Evolutionary conservation across 2,329 filamentous ascomycete genomes (phyloP).

Genomic region (Ceratocystis smalleyi): DNA sequence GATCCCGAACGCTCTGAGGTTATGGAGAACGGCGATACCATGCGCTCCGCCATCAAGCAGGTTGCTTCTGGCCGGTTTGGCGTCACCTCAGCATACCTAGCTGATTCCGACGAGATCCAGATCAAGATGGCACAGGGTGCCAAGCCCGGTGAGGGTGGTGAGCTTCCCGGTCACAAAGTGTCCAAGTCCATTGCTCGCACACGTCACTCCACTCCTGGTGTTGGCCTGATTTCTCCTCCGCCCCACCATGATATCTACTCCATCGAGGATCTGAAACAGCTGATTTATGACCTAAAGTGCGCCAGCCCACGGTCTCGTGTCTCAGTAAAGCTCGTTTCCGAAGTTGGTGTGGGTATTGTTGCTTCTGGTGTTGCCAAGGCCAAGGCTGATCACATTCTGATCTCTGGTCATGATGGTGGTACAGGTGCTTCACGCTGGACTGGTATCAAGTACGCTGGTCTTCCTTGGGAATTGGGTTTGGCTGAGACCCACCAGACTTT

Average conservation of each 20-base stretch:
- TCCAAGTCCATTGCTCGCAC: slow-evolving; percentile 87
- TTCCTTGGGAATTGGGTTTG: slow-evolving; percentile 91
- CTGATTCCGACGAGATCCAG: slow-evolving; percentile 88
- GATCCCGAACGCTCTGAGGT: slow-evolving; percentile 78
- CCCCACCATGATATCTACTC: slow-evolving; percentile 98
- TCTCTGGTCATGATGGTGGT: slow-evolving; percentile 92
- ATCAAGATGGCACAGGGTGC: slow-evolving; percentile 99
- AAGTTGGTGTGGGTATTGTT: slow-evolving; percentile 94
- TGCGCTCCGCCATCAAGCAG: slow-evolving; percentile 96
- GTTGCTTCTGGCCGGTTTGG: slow-evolving; percentile 91
- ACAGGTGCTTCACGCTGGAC: slow-evolving; percentile 96
- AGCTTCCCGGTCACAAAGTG: slow-evolving; percentile 92
- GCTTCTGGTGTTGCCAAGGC: slow-evolving; percentile 95
- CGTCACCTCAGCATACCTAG: slow-evolving; percentile 86
- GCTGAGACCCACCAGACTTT: slow-evolving; percentile 94
- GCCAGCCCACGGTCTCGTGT: slow-evolving; percentile 82
- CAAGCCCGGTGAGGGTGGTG: slow-evolving; percentile 94
- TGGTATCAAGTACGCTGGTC: slow-evolving; percentile 94
- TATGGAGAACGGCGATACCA: slow-evolving; percentile 84
- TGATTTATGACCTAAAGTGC: slow-evolving; percentile 96
- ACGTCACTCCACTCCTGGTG: slow-evolving; percentile 87
- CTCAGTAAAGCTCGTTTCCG: slow-evolving; percentile 93
- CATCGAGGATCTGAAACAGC: slow-evolving; percentile 92
- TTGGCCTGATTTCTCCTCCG: slow-evolving; percentile 87
- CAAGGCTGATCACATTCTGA: slow-evolving; percentile 91